Conservation (phyloP, 352 stramenopile genomes). For the Phytophthora megakarya region DNA sequence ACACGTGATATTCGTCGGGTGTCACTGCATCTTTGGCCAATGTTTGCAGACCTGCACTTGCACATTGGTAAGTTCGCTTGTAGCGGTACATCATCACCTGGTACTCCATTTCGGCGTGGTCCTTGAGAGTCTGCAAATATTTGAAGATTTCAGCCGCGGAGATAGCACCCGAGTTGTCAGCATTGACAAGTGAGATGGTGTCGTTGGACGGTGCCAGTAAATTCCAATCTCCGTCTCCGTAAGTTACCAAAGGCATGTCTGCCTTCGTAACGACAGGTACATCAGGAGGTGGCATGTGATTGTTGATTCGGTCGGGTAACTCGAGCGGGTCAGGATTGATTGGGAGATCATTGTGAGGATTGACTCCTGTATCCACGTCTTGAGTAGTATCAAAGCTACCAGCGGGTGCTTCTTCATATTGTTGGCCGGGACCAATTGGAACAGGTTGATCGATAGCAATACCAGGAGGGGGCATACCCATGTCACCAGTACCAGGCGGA, state of each 20-base stretch:
- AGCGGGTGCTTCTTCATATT: slow-evolving; percentile 3
- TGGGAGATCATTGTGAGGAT: not conserved
- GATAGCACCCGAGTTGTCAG: slow-evolving; percentile 34
- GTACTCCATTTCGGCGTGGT: slow-evolving; percentile 31
- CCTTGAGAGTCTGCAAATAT: slow-evolving; percentile 35
- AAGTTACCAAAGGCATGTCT: slow-evolving; percentile 23
- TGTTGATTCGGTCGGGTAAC: slow-evolving; percentile 8
- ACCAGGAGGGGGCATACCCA: not conserved
- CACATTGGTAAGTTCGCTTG: slow-evolving; percentile 40
- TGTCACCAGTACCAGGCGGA: not conserved
- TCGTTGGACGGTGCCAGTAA: slow-evolving; percentile 39
- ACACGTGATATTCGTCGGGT: slow-evolving; percentile 35
- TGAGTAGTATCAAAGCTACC: slow-evolving; percentile 2
- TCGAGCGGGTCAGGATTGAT: not conserved
- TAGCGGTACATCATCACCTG: slow-evolving; percentile 35
- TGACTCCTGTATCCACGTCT: slow-evolving; percentile 5
- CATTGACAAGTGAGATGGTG: slow-evolving; percentile 34
- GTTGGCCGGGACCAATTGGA: not conserved
- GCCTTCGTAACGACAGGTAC: slow-evolving; percentile 24
- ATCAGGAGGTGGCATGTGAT: slow-evolving; percentile 11
- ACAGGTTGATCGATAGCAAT: not conserved
- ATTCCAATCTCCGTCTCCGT: slow-evolving; percentile 39
- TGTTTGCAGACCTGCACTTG: slow-evolving; percentile 29
- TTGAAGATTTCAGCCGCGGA: slow-evolving; percentile 40
- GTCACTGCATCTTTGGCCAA: slow-evolving; percentile 40